Percentiles rank a stretch among this genome's conserved stretches.
Evolutionary conservation across 2,329 filamentous ascomycete species (phyloP).

Genomic region (Nemania sp.): DNA sequence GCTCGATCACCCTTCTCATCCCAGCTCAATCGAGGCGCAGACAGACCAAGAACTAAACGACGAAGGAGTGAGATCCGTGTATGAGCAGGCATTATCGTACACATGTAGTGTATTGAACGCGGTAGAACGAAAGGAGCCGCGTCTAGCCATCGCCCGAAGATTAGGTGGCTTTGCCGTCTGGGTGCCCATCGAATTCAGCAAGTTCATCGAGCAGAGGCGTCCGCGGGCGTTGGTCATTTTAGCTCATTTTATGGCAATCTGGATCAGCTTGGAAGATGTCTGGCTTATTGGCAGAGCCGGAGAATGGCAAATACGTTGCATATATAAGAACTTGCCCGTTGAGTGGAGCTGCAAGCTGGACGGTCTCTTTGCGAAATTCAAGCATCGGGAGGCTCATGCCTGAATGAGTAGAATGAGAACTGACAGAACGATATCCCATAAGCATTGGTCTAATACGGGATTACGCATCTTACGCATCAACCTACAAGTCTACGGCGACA

Average conservation of each 20-base stretch:
- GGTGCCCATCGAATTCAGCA: slow-evolving; percentile 52
- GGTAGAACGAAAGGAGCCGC: slow-evolving; percentile 48
- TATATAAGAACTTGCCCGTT: slow-evolving; percentile 51
- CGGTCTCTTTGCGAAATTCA: slow-evolving; percentile 48
- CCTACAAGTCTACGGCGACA: neutral
- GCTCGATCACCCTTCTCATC: slow-evolving; percentile 49
- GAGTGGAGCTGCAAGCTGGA: slow-evolving; percentile 54
- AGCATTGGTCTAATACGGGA: neutral
- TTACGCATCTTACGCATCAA: neutral
- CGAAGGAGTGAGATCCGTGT: slow-evolving; percentile 45
- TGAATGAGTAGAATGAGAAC: neutral
- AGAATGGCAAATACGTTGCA: slow-evolving; percentile 53
- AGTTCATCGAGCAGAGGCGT: slow-evolving; percentile 52
- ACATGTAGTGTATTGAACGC: slow-evolving; percentile 51
- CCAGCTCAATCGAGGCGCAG: slow-evolving; percentile 42
- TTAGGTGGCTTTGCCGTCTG: slow-evolving; percentile 54
- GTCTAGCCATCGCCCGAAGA: slow-evolving; percentile 50
- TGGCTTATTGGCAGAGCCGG: slow-evolving; percentile 55
- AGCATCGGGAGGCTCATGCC: slow-evolving; percentile 35
- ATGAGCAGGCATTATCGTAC: slow-evolving; percentile 52
- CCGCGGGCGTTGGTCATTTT: slow-evolving; percentile 54
- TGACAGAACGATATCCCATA: neutral
- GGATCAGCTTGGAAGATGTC: slow-evolving; percentile 52
- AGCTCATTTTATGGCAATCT: slow-evolving; percentile 56
- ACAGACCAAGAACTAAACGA: slow-evolving; percentile 51